Conservation (phyloP, 768 basidiomycete genomes). For the Arthromyces matolae region DNA sequence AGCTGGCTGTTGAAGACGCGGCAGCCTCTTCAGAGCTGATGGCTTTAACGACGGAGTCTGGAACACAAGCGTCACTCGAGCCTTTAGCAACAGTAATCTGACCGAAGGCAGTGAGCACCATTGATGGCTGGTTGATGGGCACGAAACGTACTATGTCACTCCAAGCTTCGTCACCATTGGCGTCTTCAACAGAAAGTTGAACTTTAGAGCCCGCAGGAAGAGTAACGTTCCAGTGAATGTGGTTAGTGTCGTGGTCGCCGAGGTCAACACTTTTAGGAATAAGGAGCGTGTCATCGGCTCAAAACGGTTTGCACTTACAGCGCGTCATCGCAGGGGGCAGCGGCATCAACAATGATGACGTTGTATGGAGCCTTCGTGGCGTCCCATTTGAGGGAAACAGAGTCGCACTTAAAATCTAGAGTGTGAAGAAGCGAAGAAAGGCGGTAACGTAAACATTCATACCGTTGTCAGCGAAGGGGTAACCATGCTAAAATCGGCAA, state of each 20-base stretch:
- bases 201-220: conserved; percentile 47
- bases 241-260: conserved; percentile 46
- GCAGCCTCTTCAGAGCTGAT: conserved; percentile 13
- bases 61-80: conserved; percentile 36
- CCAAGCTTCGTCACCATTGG: conserved; percentile 61
- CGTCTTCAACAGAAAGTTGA: conserved; percentile 52
- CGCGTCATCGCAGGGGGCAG: conserved; percentile 54
- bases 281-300: background rate
- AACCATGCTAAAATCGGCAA: conserved; percentile 51
- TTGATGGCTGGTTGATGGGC: conserved; percentile 9
- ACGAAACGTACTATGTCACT: conserved; percentile 46
- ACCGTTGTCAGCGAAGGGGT: conserved; percentile 61
- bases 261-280: conserved; percentile 48
- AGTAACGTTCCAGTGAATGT: conserved; percentile 41
- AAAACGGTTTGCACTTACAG: conserved; percentile 42
- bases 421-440: too few species aligned
- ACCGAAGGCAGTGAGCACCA: conserved; percentile 4
- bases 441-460: too few species aligned
- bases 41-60: conserved; percentile 9
- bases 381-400: conserved; percentile 50
- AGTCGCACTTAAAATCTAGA: too few species aligned
- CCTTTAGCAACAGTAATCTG: conserved; percentile 39
- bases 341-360: conserved; percentile 48
- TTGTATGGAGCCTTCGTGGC: conserved; percentile 48
- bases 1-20: conserved; percentile 14